Percentiles rank a stretch among this genome's conserved stretches.
Conservation (phyloP, 2,329 filamentous ascomycete species). For the Coniochaeta sp. region DNA sequence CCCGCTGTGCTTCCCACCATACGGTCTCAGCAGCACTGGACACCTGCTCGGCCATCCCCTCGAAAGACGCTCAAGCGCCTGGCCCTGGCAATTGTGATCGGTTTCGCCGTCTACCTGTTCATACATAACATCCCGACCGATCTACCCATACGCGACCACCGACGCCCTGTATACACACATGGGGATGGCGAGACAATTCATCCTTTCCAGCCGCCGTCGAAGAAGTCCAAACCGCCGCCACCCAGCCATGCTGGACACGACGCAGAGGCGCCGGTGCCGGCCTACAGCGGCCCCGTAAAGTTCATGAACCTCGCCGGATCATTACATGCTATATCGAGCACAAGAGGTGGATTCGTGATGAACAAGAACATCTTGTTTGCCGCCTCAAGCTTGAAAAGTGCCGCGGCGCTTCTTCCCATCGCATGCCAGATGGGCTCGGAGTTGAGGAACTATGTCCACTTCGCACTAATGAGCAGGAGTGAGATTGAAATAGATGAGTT, state of each 20-base stretch:
- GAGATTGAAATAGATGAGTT: slow-evolving; percentile 63
- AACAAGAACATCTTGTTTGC: slow-evolving; percentile 76
- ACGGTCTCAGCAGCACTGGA: slow-evolving; percentile 28
- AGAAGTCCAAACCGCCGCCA: slow-evolving; percentile 4
- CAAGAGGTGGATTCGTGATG: slow-evolving; percentile 37
- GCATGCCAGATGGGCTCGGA: slow-evolving; percentile 78
- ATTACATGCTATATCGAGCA: slow-evolving; percentile 50
- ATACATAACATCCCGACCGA: slow-evolving; percentile 52
- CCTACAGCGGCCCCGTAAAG: slow-evolving; percentile 62
- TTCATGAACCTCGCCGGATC: slow-evolving; percentile 59
- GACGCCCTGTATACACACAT: slow-evolving; percentile 27
- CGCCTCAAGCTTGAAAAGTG: slow-evolving; percentile 65
- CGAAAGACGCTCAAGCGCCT: slow-evolving; percentile 49
- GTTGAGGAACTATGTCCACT: slow-evolving; percentile 69
- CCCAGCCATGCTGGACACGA: neutral
- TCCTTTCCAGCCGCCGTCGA: slow-evolving; percentile 4
- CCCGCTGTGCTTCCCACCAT: slow-evolving; percentile 19
- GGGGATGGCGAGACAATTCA: slow-evolving; percentile 1
- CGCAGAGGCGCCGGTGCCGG: slow-evolving; percentile 19
- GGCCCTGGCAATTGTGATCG: slow-evolving; percentile 34
- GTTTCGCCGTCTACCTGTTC: slow-evolving; percentile 53
- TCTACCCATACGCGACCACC: slow-evolving; percentile 28
- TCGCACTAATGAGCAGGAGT: slow-evolving; percentile 68
- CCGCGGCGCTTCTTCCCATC: slow-evolving; percentile 65
- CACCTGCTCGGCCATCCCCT: slow-evolving; percentile 32